These are phyloP conservation scores for Cladorrhinum sp. DNA, from an alignment of 2,329 filamentous ascomycete species.

Conservation along the genomic window DNA sequence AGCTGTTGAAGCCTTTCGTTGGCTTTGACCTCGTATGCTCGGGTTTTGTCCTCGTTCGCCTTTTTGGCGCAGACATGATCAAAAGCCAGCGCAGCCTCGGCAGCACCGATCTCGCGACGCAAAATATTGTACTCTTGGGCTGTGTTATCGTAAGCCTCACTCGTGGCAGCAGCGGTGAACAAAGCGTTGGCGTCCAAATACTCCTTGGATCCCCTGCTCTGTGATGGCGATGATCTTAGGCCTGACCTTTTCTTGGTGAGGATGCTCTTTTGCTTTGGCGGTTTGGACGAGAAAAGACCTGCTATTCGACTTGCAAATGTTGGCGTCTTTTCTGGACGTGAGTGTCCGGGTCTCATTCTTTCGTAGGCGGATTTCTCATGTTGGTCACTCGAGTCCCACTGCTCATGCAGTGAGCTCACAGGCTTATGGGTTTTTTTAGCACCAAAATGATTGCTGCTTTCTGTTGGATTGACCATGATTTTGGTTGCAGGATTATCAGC, in stretches of 20 bases:
- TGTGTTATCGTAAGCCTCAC: background rate
- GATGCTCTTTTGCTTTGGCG: background rate
- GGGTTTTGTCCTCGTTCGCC: constrained; percentile 5
- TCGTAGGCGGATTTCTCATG: background rate
- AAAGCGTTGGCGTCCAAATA: background rate
- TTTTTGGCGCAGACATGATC: constrained; percentile 17
- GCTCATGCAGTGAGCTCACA: background rate
- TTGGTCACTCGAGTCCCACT: background rate
- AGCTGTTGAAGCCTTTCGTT: constrained; percentile 41
- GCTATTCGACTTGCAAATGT: background rate
- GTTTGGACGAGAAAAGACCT: background rate
- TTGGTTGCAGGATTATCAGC: background rate
- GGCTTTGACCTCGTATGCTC: constrained; percentile 32
- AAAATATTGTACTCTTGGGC: constrained; percentile 11
- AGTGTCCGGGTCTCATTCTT: background rate
- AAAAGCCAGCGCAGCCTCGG: constrained; percentile 19
- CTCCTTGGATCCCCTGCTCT: background rate
- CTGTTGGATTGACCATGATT: background rate
- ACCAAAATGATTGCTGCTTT: background rate
- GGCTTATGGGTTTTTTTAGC: background rate
- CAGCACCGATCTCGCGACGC: background rate
- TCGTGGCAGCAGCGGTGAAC: background rate
- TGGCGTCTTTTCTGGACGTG: background rate
- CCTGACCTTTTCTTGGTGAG: background rate
- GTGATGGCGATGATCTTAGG: background rate